These are phyloP conservation scores for Excoecaria cochinchinensis DNA, from an alignment of 345 rosid genomes.

Conservation along the genomic window DNA sequence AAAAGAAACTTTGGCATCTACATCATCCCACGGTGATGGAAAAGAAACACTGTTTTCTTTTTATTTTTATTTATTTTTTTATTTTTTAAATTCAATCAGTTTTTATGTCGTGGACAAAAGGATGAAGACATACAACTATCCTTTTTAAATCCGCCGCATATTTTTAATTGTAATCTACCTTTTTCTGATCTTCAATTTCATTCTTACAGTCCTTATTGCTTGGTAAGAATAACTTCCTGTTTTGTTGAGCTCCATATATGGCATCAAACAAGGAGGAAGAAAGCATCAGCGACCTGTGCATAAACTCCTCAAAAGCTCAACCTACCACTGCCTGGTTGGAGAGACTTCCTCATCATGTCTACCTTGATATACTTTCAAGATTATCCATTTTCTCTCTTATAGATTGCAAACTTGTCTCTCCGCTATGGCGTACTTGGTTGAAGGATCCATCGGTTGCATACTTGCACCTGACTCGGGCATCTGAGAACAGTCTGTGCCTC, in stretches of 20 bases:
- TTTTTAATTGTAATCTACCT: neutral
- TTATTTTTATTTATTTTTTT: neutral
- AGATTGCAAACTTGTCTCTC: conserved; percentile 18
- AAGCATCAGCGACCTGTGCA: neutral
- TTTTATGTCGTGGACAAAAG: neutral
- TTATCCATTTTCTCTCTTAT: conserved; percentile 3
- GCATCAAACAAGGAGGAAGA: conserved; percentile 10
- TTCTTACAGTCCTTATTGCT: neutral
- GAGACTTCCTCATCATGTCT: conserved; percentile 14
- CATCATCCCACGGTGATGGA: neutral
- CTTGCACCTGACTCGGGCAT: neutral
- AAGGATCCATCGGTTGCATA: conserved; percentile 7
- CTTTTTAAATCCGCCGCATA: conserved; percentile 3
- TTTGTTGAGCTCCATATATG: neutral
- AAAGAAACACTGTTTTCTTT: neutral
- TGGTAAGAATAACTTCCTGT: neutral
- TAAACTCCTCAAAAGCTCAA: neutral
- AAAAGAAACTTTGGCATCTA: neutral
- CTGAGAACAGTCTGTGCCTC: conserved; percentile 8
- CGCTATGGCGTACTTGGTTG: conserved; percentile 10
- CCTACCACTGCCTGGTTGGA: conserved; percentile 2
- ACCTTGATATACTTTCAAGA: conserved; percentile 14
- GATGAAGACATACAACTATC: neutral
- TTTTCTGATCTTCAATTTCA: neutral
- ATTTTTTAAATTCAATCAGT: neutral